A percentile compares a stretch with the other conserved stretches of the same genome.
These are phyloP conservation scores for Cercospora citrullina DNA, from an alignment of 2,329 filamentous ascomycete species.

Conservation along the genomic window DNA sequence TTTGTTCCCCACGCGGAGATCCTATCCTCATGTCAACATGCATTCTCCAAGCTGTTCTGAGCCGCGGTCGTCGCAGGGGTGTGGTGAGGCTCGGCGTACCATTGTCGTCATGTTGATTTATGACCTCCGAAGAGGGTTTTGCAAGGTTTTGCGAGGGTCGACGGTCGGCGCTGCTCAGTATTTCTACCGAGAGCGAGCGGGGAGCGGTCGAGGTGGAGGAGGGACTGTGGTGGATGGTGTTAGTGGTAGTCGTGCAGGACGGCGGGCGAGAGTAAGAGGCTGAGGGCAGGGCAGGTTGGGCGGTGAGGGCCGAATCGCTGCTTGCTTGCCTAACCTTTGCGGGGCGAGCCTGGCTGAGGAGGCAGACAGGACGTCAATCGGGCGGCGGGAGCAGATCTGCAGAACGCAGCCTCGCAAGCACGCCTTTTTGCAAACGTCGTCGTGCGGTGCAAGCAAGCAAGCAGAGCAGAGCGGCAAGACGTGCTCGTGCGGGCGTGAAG, in stretches of 20 bases:
- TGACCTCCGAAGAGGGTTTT: constrained; percentile 32
- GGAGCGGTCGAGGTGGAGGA: constrained; percentile 3
- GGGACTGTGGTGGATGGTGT: neutral
- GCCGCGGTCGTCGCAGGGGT: constrained; percentile 13
- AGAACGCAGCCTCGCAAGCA: neutral
- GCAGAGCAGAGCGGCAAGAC: neutral
- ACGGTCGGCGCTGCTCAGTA: constrained; percentile 29
- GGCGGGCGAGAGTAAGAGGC: neutral
- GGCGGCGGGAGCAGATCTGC: constrained; percentile 2
- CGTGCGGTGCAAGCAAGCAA: neutral
- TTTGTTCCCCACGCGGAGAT: constrained; percentile 98
- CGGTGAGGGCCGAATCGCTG: constrained; percentile 10
- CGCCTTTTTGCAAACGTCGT: neutral
- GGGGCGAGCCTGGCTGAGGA: constrained; percentile 5
- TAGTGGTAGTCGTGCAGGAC: constrained; percentile 3
- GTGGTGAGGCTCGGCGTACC: constrained; percentile 50
- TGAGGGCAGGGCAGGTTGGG: constrained; percentile 2
- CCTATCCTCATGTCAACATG: constrained; percentile 58
- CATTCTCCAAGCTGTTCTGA: constrained; percentile 28
- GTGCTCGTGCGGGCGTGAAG: constrained; percentile 1
- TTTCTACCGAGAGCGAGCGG: constrained; percentile 32
- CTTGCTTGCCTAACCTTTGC: constrained; percentile 7
- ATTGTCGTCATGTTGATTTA: constrained; percentile 60
- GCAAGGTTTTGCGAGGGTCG: constrained; percentile 15
- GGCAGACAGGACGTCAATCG: constrained; percentile 8